Evolutionary conservation across 805 yeast genomes (phyloP), one percentile per base, ranked within the genome.

Genomic region (Maudiozyma saulgeensis): DNA sequence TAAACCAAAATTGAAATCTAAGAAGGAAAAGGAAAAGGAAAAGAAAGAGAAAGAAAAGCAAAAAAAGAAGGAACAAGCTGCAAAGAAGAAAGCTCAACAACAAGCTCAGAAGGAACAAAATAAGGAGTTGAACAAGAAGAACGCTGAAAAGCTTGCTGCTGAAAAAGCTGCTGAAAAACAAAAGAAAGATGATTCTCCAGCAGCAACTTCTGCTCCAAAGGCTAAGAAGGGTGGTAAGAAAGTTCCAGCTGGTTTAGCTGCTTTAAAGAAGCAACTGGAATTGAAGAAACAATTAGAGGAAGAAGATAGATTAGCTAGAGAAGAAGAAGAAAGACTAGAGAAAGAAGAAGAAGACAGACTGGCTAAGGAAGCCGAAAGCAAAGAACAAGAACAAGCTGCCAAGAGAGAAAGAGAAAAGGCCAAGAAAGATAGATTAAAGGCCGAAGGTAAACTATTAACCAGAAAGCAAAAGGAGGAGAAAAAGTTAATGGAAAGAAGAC

Each of bases 401-500:
- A 91, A 86, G 78, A 87, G 82, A 61, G 99, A 93, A 69, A 86
- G 80, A 66, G 97, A 91, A 62, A 84, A 78, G 70, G 77, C 78
- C 51, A 89, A 85, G 75, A 84, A 79, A 57, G 99, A 93, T 61
- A 91, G 87, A 71, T 80, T 93, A 67, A 87, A 87, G 71, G 93
- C 96, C 35, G 97, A 91, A 70, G 99, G 99, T 63, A 93, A 93
- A 66, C 81, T 83, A 49, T 72, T 93, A 64, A 86, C 96, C 51
- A 93, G 87, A 74, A 91, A 90, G 66, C 99, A 93, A 75, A 88
- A 86, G 70, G 96, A 89, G 68, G 96, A 89, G 66, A 86, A 87
- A 72, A 87, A 82, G 48, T 68, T 82, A 40, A 79, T 82, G 61
- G 97, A 91, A 64, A 85, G 86, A 66, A 88, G 98, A 72, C 85